Evolutionary conservation across 805 yeast genomes (phyloP).

Genomic region (Myxozyma mucilagina): DNA sequence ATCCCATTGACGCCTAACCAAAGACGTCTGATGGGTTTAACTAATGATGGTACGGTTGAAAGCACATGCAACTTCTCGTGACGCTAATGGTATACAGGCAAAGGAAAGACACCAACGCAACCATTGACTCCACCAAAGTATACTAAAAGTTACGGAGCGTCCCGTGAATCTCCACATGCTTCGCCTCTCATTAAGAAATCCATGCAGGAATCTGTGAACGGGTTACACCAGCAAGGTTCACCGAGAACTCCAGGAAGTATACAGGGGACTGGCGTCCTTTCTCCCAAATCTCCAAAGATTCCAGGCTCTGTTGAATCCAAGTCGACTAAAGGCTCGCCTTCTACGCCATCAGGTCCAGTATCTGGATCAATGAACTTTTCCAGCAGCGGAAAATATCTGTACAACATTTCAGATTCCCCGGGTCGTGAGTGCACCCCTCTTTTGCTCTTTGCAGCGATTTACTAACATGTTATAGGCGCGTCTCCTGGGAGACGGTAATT

Average conservation of each 20-base stretch:
- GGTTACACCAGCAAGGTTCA: not conserved
- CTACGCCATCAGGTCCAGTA: slow-evolving; percentile 3
- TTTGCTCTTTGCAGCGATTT: not conserved
- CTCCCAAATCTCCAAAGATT: no score
- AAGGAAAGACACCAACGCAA: slow-evolving; percentile 18
- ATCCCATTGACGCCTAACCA: slow-evolving; percentile 34
- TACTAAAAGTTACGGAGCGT: slow-evolving; percentile 28
- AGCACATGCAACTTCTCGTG: not conserved
- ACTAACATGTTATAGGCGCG: not conserved
- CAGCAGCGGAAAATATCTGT: slow-evolving; percentile 24
- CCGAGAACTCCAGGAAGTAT: not conserved
- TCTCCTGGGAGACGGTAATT: slow-evolving; percentile 4
- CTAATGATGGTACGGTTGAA: slow-evolving; percentile 6
- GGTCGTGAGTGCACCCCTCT: slow-evolving; percentile 11
- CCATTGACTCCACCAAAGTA: slow-evolving; percentile 34
- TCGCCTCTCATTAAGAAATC: slow-evolving; percentile 30
- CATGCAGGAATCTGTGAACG: slow-evolving; percentile 11
- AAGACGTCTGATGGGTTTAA: slow-evolving; percentile 32
- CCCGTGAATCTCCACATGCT: slow-evolving; percentile 30
- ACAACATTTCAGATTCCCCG: slow-evolving; percentile 22
- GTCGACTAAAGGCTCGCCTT: not conserved
- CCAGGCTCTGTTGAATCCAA: not conserved
- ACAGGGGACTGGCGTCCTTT: no score
- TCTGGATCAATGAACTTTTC: slow-evolving; percentile 9
- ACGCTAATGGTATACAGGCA: not conserved